Base-by-base conservation (phyloP, 1,284 basidiomycete genomes). In the Pulchroboletus neoregius region DNA sequence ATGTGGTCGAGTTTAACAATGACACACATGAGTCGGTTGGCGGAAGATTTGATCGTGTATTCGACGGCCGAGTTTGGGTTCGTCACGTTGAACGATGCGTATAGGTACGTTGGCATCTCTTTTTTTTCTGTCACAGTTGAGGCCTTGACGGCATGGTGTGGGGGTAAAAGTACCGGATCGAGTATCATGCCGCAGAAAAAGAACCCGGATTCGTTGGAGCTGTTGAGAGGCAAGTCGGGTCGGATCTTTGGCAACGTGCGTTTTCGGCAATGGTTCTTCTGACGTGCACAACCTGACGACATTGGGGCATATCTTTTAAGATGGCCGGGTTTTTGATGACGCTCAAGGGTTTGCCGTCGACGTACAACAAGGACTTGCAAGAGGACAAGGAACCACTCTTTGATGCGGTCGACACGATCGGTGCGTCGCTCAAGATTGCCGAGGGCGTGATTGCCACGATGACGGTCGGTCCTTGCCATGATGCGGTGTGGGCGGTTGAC, bases 131-230 rank as follows among this genome's bases (percentile, higher is more conserved):
- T 42, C 15, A 6, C 20, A 8, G 5, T 16, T 32, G 6, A 6
- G 11, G 26, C 22, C 27, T n/a, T 38, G 38, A 40, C 24, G 20
- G 38, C 34, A 43, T 9, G 35, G 37, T 31, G 18, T 24, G 16
- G 40, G 38, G 39, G n/a, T 28, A 6, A 11, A 51, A 94, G 92
- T 67, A 99, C 95, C 28, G 95, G 95, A 10, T 97, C 94, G 33
- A 97, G 94, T 54, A 98, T 99, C 66, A 99, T 99, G 95, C 95
- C 95, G 2, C 95, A 99, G 67, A 98, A 99, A 76, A 98, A 99
- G 74, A 99, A 99, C 68, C 93, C 96, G 0, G 95, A 98, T 68
- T 96, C 93, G 24, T 73, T 96, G 39, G 96, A 99, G 67, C 76
- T 99, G 22, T 76, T 99, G 47, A 85, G 95, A 51, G 95, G 95